phyloP scores from a whole-genome alignment of 352 stramenopile species.

The Aphanomyces invadans region DNA sequence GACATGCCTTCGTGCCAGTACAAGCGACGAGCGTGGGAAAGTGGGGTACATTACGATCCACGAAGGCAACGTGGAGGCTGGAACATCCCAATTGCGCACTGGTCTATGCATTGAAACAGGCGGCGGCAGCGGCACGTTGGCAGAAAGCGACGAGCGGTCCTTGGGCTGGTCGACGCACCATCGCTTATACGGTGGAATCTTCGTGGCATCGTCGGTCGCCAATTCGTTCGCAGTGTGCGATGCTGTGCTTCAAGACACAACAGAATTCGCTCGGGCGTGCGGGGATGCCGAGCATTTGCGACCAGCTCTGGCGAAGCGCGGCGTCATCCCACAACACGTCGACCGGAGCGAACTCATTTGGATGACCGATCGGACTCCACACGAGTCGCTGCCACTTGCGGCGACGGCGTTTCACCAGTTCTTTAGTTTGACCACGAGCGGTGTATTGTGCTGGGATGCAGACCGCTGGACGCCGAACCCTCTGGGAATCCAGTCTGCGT shows the following conservation, averaged over 20 bases:
- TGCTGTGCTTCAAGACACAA: conserved; percentile 3
- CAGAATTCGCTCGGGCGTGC: neutral
- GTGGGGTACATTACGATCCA: conserved; percentile 27
- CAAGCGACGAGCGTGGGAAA: neutral
- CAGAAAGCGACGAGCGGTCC: neutral
- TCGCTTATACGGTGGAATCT: conserved; percentile 27
- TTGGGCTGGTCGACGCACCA: conserved; percentile 18
- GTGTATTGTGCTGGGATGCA: conserved; percentile 23
- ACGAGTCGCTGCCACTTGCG: conserved; percentile 23
- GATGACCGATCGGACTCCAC: conserved; percentile 26
- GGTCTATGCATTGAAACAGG: conserved; percentile 24
- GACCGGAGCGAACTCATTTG: conserved; percentile 20
- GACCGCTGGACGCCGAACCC: conserved; percentile 27
- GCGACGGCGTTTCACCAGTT: conserved; percentile 17
- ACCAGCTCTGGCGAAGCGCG: neutral
- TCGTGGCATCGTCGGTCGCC: conserved; percentile 24
- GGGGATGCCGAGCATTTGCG: conserved; percentile 24
- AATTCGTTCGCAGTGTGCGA: conserved; percentile 21
- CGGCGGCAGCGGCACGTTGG: neutral
- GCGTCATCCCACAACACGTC: neutral
- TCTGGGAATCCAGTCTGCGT: neutral
- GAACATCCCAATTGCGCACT: conserved; percentile 11
- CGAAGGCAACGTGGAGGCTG: conserved; percentile 21
- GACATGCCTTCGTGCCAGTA: neutral
- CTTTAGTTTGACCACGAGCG: conserved; percentile 26